Evolutionary conservation across 2,329 filamentous ascomycete genomes (phyloP).

Genomic region (Dactylellina leptospora): DNA sequence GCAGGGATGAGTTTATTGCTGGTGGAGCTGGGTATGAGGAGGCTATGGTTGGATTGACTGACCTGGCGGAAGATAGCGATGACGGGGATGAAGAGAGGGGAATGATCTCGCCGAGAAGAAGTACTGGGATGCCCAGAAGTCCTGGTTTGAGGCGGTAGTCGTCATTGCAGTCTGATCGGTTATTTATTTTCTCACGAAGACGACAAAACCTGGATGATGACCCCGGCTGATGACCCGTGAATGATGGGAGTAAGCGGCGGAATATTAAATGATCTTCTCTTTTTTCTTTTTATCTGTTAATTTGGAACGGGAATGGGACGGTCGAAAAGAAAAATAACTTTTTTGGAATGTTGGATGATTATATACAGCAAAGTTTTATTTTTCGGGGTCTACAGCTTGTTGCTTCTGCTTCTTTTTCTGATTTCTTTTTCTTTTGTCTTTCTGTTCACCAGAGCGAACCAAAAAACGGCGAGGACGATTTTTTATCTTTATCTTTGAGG

Average conservation of each 20-base stretch:
- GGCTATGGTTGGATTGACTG: conserved; percentile 76
- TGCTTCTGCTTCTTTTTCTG: neutral
- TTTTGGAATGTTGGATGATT: conserved; percentile 6
- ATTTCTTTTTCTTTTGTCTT: conserved; percentile 2
- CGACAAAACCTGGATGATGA: neutral
- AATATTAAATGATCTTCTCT: conserved; percentile 53
- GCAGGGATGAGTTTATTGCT: conserved; percentile 83
- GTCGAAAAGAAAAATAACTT: conserved; percentile 22
- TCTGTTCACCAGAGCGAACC: too few relatives aligned
- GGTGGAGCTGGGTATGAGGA: conserved; percentile 75
- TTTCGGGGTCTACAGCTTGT: conserved; percentile 1
- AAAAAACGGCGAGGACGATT: too few relatives aligned
- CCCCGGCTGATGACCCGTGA: conserved; percentile 4
- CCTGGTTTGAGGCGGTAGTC: conserved; percentile 46
- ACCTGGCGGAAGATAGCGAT: conserved; percentile 80
- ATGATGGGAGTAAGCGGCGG: conserved; percentile 40
- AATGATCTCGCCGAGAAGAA: conserved; percentile 57
- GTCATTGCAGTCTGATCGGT: too few relatives aligned
- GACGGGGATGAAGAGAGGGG: conserved; percentile 65
- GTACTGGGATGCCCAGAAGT: conserved; percentile 54
- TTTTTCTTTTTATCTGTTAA: conserved; percentile 32
- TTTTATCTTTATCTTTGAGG: neutral
- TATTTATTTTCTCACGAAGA: neutral
- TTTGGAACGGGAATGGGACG: conserved; percentile 33
- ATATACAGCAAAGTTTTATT: conserved; percentile 2